phyloP scores from a whole-genome alignment of 805 yeast genomes.

The Lipomyces mesembrius region DNA sequence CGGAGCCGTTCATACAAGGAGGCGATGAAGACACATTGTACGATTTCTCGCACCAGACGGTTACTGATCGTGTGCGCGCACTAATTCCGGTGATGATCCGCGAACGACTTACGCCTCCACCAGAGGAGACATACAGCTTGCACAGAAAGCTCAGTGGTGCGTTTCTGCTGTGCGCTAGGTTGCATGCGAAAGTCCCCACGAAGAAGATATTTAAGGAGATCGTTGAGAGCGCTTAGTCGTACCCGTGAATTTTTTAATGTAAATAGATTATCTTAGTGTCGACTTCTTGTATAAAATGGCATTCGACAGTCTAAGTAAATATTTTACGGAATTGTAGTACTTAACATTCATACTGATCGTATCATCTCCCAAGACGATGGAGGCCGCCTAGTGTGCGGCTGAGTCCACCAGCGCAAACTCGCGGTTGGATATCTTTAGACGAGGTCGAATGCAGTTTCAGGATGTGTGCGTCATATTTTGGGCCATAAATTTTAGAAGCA shows the following conservation, averaged over 20 bases:
- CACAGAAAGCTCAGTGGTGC: slow-evolving; percentile 96
- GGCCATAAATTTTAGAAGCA: not conserved
- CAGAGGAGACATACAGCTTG: slow-evolving; percentile 96
- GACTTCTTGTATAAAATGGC: not conserved
- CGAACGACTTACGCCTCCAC: slow-evolving; percentile 94
- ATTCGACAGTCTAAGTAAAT: too few relatives aligned
- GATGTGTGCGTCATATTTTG: not conserved
- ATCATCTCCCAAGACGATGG: not conserved
- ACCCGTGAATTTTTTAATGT: not conserved
- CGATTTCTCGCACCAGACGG: slow-evolving; percentile 83
- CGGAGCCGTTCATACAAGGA: slow-evolving; percentile 82
- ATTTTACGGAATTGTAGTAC: not conserved
- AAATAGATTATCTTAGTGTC: not conserved
- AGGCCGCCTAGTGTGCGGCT: not conserved
- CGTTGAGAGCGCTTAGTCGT: slow-evolving; percentile 53
- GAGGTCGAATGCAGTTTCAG: not conserved
- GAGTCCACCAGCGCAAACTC: not conserved
- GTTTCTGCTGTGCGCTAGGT: slow-evolving; percentile 82
- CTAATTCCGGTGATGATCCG: slow-evolving; percentile 88
- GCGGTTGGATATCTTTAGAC: too few relatives aligned
- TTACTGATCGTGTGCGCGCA: slow-evolving; percentile 88
- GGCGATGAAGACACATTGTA: slow-evolving; percentile 56
- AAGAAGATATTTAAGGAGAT: slow-evolving; percentile 74
- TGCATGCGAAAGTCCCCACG: slow-evolving; percentile 83
- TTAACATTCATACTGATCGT: too few relatives aligned